Evolutionary conservation across 2,329 filamentous ascomycete genomes (phyloP), one percentile per base, ranked within the genome.

Genomic region (Clonostachys solani): DNA sequence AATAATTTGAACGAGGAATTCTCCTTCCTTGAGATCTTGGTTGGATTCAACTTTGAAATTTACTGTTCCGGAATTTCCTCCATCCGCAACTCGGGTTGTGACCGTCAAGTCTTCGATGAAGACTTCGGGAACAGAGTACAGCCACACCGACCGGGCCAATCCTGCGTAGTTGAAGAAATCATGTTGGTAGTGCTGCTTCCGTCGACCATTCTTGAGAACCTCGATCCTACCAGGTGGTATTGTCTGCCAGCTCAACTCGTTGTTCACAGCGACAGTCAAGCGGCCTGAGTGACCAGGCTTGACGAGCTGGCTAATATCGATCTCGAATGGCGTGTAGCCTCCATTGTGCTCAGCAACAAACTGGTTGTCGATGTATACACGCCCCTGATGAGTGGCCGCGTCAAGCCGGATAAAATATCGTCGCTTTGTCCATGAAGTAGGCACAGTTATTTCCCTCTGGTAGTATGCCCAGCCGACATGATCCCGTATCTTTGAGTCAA

Each of bases 341-440:
- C 77, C 77, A 15, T 67, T 60, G 56, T 81, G 77, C 13, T 66
- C 64, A 9, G 73, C 75, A 10, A 77, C 67, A 43, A 68, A 68
- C 8, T 64, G 53, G 0, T 76, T 76, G 44, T 69, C 63, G 5
- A 75, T 61, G 73, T 73, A 81, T 23, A 78, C 59, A 12, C 62
- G 74, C 35, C 73, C 74, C 42, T 79, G 71, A 51, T 80, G 80
- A 53, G 80, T 77, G 5, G 80, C 76, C 5, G 77, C 76, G 17
- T 75, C 76, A 47, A 79, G 80, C n/a, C 74, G 66, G 10, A 75
- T 54, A 2, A 79, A 47, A 0, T 77, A 58, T 5, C 64, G 61
- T 13, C 47, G 42, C 23, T 29, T 29, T 29, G 23, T 10, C 23
- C 23, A 29, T 6, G 23, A 29, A 29, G 23, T 9, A 5, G 60